phyloP scores from a whole-genome alignment of 208 protist genomes.

The Leishmania gerbilli region DNA sequence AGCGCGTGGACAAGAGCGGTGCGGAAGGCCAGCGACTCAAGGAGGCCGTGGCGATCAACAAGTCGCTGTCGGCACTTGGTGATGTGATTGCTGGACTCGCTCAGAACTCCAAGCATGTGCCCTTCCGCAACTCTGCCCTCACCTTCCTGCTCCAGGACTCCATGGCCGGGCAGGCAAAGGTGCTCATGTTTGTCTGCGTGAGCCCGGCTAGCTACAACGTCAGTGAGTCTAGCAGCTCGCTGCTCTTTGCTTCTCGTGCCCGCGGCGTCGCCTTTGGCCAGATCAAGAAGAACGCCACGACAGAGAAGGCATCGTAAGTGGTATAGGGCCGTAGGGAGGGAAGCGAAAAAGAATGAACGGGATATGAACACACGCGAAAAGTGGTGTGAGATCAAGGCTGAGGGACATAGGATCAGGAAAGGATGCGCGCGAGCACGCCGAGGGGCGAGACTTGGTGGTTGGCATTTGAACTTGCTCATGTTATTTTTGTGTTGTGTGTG shows the following conservation, averaged over 20 bases:
- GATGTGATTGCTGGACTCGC: slow-evolving; percentile 91
- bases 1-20: slow-evolving; percentile 90
- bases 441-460: not conserved
- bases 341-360: not conserved
- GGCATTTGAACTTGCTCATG: not conserved
- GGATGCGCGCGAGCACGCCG: not conserved
- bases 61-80: slow-evolving; percentile 88
- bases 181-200: slow-evolving; percentile 96
- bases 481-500: not conserved
- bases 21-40: slow-evolving; percentile 86
- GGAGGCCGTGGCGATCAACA: slow-evolving; percentile 94
- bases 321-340: not conserved
- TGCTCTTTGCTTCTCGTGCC: slow-evolving; percentile 90
- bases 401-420: not conserved
- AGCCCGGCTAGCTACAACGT: slow-evolving; percentile 94
- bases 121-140: slow-evolving; percentile 92
- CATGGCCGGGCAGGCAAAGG: slow-evolving; percentile 94
- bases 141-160: slow-evolving; percentile 93
- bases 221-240: slow-evolving; percentile 87
- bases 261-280: slow-evolving; percentile 87
- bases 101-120: slow-evolving; percentile 87
- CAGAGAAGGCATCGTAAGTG: not conserved
- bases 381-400: not conserved
- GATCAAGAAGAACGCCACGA: slow-evolving; percentile 87
- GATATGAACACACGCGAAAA: not conserved